phyloP scores from a whole-genome alignment of 345 rosid species.

The Boechera stricta region DNA sequence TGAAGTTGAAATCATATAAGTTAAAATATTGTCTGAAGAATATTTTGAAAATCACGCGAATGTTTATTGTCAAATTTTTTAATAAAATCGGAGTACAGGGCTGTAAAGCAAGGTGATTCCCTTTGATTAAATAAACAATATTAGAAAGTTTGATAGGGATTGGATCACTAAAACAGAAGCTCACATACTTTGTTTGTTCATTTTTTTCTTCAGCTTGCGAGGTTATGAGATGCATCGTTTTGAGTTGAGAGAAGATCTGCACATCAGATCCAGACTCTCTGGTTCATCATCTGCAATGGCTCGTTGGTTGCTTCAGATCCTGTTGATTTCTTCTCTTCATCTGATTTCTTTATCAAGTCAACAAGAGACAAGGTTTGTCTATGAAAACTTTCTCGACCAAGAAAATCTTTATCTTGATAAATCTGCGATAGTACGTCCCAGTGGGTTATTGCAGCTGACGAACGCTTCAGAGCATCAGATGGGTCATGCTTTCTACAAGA shows the following conservation, averaged over 20 bases:
- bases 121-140: constrained; percentile 16
- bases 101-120: constrained; percentile 30
- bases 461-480: constrained; percentile 41
- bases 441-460: constrained; percentile 61
- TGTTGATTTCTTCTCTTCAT: constrained; percentile 32
- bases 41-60: constrained; percentile 27
- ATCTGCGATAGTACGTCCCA: constrained; percentile 47
- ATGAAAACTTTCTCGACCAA: constrained; percentile 48
- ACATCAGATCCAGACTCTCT: constrained; percentile 36
- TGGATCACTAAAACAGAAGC: constrained; percentile 36
- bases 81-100: constrained; percentile 24
- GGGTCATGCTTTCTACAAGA: constrained; percentile 60
- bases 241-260: constrained; percentile 21
- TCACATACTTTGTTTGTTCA: constrained; percentile 14
- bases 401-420: constrained; percentile 42
- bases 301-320: constrained; percentile 32
- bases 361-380: constrained; percentile 51
- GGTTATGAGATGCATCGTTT: constrained; percentile 38
- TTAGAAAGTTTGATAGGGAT: constrained; percentile 23
- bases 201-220: constrained; percentile 19
- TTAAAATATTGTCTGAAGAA: constrained; percentile 28
- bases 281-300: constrained; percentile 36
- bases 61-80: not conserved
- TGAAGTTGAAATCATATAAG: constrained; percentile 22
- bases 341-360: constrained; percentile 38